Base-by-base conservation (phyloP, 441 rosid species). In the Lepidium campestre region DNA sequence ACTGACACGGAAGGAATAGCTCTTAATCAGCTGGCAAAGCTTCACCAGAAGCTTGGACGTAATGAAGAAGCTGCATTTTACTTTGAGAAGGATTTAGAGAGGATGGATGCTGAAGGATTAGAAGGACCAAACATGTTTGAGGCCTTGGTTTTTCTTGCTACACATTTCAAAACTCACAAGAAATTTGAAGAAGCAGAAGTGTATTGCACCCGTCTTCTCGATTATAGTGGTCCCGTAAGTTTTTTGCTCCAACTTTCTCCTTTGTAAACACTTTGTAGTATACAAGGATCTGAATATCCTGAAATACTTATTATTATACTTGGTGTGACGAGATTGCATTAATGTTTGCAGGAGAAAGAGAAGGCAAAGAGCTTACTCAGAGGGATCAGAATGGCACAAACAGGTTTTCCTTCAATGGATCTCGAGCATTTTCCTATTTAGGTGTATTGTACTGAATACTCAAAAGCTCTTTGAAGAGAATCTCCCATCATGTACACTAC, bases 31-130 rank as follows among this genome's bases (percentile, higher is more conserved):
- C 79, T 93, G 13, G 98, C 96, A 20, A 87, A 90, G 76, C 86
- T 88, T 68, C 91, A 90, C 36, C 61, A 62, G 13, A 82, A 79
- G 64, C 88, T 90, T 35, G 94, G 90, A 60, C 86, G 76, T n/a
- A 52, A 78, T 17, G 97, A 90, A 67, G 97, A 88, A 75, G 95
- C 96, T 15, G 96, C 96, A 9, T 86, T 81, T 79, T 90, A 86
- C 79, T 88, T 85, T 64, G 90, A 82, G 75, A 93, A 83, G 79
- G 95, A 90, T 80, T 67, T 90, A 42, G 98, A 87, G 65, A 86
- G 90, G 73, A 90, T 90, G 97, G 96, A 93, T 80, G 86, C 85
- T 18, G 98, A 93, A 77, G 97, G 90, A 70, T 83, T 96, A 77
- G 96, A 88, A 75, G 91, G 94, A 32, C 96, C 92, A 36, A 88